Percentiles rank a stretch among this genome's conserved stretches.
phyloP scores from a whole-genome alignment of 331 rosid species.

The Prunus yedoensis region DNA sequence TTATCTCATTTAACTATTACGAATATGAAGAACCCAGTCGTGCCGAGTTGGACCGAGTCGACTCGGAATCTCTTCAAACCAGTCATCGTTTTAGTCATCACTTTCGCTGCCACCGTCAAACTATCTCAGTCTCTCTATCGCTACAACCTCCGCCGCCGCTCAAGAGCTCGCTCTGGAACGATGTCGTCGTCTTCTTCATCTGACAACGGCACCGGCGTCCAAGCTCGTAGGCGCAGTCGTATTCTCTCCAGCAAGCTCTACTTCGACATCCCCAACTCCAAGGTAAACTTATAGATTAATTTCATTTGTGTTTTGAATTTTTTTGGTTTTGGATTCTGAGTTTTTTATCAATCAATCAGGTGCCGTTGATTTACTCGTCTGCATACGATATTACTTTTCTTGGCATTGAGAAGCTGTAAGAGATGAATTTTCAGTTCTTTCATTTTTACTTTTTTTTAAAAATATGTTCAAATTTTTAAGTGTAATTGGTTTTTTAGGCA shows the following conservation, averaged over 20 bases:
- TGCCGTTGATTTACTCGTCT: slow-evolving; percentile 75
- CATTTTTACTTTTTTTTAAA: neutral
- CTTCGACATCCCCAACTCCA: slow-evolving; percentile 64
- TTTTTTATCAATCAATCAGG: slow-evolving; percentile 41
- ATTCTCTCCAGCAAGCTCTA: slow-evolving; percentile 81
- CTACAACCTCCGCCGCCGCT: slow-evolving; percentile 12
- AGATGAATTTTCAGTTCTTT: neutral
- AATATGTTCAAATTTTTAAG: too few species aligned
- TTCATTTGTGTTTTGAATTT: neutral
- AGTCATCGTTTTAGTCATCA: slow-evolving; percentile 10
- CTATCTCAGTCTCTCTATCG: slow-evolving; percentile 17
- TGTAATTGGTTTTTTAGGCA: slow-evolving; percentile 47
- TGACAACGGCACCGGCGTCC: slow-evolving; percentile 30
- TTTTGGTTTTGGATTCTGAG: neutral
- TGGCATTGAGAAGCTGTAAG: slow-evolving; percentile 88
- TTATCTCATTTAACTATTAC: neutral
- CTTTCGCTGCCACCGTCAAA: slow-evolving; percentile 20
- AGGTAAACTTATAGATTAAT: slow-evolving; percentile 36
- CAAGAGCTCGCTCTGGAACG: slow-evolving; percentile 10
- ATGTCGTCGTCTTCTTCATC: slow-evolving; percentile 58
- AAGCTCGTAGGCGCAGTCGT: slow-evolving; percentile 41
- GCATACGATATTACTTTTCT: slow-evolving; percentile 75
- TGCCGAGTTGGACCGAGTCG: slow-evolving; percentile 12
- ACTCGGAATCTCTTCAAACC: slow-evolving; percentile 25
- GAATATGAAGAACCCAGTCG: neutral